Base-by-base conservation (phyloP, 2,329 filamentous ascomycete species). In the Hirsutella thompsonii region DNA sequence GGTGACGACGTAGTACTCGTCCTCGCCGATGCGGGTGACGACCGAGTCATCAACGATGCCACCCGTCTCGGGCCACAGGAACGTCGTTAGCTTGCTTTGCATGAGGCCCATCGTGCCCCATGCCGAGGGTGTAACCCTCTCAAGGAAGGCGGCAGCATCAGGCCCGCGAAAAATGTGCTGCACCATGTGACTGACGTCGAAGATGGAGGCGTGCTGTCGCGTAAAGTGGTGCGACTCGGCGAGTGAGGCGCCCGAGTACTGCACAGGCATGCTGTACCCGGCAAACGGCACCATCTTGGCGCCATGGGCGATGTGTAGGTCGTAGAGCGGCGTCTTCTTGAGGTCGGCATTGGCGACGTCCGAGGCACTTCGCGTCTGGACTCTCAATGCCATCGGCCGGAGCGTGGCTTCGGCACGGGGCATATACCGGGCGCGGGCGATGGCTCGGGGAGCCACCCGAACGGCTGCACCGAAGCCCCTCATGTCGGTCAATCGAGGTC, bases 231-330 rank as follows among this genome's bases (percentile, higher is more conserved):
- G 92, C 40, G 87, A 94, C 46, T 88, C 84, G 50, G 76, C 72
- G 47, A 95, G 82, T 51, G 82, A 81, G 49, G 84, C 72, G 49
- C 79, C 75, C 28, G 72, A 64, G 67, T 96, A 98, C 61, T 92
- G 83, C 36, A 98, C 79, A 8, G 92, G 92, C 87, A 98, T 95
- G 52, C 76, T 71, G 67, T 81, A 94, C 50, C 87, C 88, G 47
- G 85, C 90, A 63, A 95, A 98, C n/a, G 87, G 85, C 38, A 95
- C 90, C 78, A 96, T 92, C 67, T 94, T 95, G 50, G 75, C 92
- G 50, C 86, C 86, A 56, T 85, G 70, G 44, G 76, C 71, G 46
- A 89, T 55, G 60, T 94, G 84, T 19, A 93, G 68, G 52, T 87
- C 79, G 61, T 90, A 83, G 19, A 95, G 70, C 21, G 81, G 79